Evolutionary conservation across 2,329 filamentous ascomycete genomes (phyloP), one percentile per base, ranked within the genome.

Genomic region (Trichophyton rubrum): DNA sequence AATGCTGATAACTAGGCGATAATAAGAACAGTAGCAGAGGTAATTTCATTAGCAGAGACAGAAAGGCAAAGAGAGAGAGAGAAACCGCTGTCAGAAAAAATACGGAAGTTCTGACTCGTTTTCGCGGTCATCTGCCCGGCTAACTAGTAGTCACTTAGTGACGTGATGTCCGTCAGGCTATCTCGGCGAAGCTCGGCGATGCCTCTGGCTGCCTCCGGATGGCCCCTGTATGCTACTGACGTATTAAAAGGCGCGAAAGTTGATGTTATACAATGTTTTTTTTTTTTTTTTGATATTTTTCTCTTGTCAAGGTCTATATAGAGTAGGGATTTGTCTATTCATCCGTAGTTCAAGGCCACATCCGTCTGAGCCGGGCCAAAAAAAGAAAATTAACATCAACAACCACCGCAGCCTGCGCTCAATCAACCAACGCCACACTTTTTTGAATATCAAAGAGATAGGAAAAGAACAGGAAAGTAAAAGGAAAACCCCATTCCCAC

Each of bases 321-420:
- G 65, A 66, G 65, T 64, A 62, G 64, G 64, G 64, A 64, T 59
- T 63, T 64, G 62, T 65, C 65, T 66, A 65, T 62, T 22, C 20
- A 24, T 24, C 20, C 43, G 17, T 6, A 24, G n/a, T 11, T 20
- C 43, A 24, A 24, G n/a, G 20, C 43, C n/a, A 47, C n/a, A 8
- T 22, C 17, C 43, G 24, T 17, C 17, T 24, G 43, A 22, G 20
- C 43, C 43, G 17, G 27, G 20, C 7, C 17, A 56, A 49, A 55
- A 47, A 17, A 30, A 55, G 17, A 13, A 1, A 17, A n/a, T n/a
- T 41, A 33, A 40, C n/a, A 59, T 43, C 35, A 45, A 58, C 38
- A 27, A n/a, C 53, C 55, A 59, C 17, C 9, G 56, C 58, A 41
- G 20, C 43, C 22, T 30, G 49, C 55, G 41, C 45, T 47, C 38